phyloP scores from a whole-genome alignment of 1,284 basidiomycete species.

The Tilletia indica region DNA sequence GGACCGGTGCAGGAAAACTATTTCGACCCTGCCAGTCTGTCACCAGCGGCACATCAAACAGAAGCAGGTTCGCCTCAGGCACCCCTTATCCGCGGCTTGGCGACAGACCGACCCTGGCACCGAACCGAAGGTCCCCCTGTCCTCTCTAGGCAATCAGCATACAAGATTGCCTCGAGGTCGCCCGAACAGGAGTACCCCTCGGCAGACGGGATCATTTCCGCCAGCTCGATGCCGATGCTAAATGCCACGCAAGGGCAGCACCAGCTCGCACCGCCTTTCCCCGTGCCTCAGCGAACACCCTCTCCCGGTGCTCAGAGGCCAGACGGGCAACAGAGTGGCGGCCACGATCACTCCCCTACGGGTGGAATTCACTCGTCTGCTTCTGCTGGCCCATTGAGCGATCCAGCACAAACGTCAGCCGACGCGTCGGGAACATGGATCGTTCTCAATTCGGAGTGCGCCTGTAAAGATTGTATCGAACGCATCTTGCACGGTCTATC shows the following conservation, averaged over 20 bases:
- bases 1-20: no score
- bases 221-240: background rate
- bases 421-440: background rate
- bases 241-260: background rate
- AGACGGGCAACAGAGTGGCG: no score
- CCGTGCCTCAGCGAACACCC: no score
- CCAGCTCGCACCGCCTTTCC: no score
- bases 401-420: background rate
- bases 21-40: no score
- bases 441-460: background rate
- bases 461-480: background rate
- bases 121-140: conserved; percentile 8
- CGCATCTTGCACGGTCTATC: conserved; percentile 5
- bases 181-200: background rate
- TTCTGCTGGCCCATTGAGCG: background rate
- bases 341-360: no score
- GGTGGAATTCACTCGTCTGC: background rate
- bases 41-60: no score
- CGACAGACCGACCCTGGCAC: conserved; percentile 9
- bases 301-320: no score
- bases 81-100: background rate
- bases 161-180: background rate
- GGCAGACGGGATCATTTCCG: background rate
- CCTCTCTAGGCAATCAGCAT: background rate
- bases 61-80: background rate